Percentiles rank a stretch among this genome's conserved stretches.
phyloP scores from a whole-genome alignment of 1,284 basidiomycete species.

The Pseudozyma thailandica region DNA sequence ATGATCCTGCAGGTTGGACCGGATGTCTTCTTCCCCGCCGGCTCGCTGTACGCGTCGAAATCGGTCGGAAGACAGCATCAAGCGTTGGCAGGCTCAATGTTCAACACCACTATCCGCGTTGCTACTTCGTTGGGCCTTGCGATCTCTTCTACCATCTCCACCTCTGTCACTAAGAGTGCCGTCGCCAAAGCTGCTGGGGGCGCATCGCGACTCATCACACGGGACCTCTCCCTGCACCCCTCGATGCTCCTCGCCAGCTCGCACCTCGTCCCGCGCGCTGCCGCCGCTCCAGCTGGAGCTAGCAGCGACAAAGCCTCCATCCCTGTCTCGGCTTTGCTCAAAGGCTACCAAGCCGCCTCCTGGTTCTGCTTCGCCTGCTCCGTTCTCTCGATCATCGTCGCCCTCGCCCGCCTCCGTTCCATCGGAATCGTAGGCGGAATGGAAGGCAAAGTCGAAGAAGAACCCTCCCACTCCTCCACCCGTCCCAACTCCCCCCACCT shows the following conservation, averaged over 20 bases:
- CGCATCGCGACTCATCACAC: conserved; percentile 5
- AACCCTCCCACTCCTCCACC: too few species aligned
- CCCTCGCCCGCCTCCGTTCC: conserved; percentile 37
- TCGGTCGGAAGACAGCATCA: conserved; percentile 49
- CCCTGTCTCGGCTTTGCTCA: conserved; percentile 27
- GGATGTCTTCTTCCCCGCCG: conserved; percentile 56
- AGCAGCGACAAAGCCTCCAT: background rate
- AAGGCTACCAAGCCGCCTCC: conserved; percentile 54
- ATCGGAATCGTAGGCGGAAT: conserved; percentile 55
- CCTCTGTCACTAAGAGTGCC: conserved; percentile 39
- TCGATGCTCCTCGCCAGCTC: conserved; percentile 27
- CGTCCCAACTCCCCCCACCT: too few species aligned
- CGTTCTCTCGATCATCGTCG: conserved; percentile 35
- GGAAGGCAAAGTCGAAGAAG: conserved; percentile 45
- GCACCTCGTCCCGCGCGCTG: conserved; percentile 11
- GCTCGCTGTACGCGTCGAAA: conserved; percentile 48
- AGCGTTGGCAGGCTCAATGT: conserved; percentile 60
- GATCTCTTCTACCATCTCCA: conserved; percentile 55
- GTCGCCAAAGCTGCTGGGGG: conserved; percentile 10
- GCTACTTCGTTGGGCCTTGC: conserved; percentile 62
- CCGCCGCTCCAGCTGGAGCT: conserved; percentile 1
- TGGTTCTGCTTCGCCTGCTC: conserved; percentile 57
- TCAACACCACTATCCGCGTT: conserved; percentile 58
- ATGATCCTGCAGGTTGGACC: conserved; percentile 72
- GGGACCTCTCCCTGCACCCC: conserved; percentile 12